phyloP scores from a whole-genome alignment of 257 asterid genomes.

The Agastache rugosa region DNA sequence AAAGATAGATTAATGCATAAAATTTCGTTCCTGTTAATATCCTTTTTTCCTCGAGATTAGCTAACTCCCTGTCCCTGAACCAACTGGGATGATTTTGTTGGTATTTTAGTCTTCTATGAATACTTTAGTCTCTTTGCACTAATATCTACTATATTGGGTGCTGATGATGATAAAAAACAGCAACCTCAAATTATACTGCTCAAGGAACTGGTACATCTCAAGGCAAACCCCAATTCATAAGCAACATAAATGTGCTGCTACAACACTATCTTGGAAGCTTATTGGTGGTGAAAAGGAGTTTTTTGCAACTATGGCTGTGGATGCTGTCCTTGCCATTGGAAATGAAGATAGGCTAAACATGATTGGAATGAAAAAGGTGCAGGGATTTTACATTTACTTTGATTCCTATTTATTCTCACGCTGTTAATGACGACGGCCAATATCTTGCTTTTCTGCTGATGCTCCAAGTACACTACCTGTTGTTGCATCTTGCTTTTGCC shows the following conservation, averaged over 20 bases:
- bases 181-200: constrained; percentile 99
- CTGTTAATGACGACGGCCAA: constrained; percentile 19
- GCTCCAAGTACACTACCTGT: neutral
- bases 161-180: constrained; percentile 51
- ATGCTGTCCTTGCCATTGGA: constrained; percentile 92
- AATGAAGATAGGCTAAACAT: constrained; percentile 87
- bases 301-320: constrained; percentile 95
- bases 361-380: constrained; percentile 98
- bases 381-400: neutral
- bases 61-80: neutral
- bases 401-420: neutral
- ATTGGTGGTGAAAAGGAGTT: constrained; percentile 99
- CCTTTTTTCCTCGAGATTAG: neutral
- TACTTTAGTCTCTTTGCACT: constrained; percentile 13
- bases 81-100: constrained; percentile 10
- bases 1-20: neutral
- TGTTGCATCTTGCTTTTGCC: constrained; percentile 2
- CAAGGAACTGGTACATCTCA: constrained; percentile 96
- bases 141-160: constrained; percentile 15
- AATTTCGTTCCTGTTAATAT: constrained; percentile 2
- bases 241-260: constrained; percentile 99
- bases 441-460: constrained; percentile 1
- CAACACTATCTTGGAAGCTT: constrained; percentile 95
- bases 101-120: neutral
- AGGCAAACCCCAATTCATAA: constrained; percentile 90